Evolutionary conservation across 164 flowering plant species (phyloP).

Genomic region (Echeveria elegans): DNA sequence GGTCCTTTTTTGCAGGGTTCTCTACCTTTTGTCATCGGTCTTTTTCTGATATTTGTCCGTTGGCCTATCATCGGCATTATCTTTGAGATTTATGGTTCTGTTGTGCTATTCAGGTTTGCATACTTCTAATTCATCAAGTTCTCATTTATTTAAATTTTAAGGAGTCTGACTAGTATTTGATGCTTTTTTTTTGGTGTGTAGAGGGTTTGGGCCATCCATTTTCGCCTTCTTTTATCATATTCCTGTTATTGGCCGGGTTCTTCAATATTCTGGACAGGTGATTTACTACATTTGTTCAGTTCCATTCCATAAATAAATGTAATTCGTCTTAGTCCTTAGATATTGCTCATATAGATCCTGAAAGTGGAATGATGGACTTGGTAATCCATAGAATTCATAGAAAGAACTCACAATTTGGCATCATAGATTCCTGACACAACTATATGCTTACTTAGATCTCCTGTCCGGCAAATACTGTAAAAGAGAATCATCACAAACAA

Average conservation of each 20-base stretch:
- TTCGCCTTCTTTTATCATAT: slow-evolving; percentile 53
- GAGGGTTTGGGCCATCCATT: slow-evolving; percentile 68
- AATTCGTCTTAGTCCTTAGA: not conserved
- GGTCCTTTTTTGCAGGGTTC: slow-evolving; percentile 61
- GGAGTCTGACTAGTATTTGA: not conserved
- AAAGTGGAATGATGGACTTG: not conserved
- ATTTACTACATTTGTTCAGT: not conserved
- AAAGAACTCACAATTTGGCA: not conserved
- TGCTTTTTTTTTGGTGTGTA: slow-evolving; percentile 17
- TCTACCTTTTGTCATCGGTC: slow-evolving; percentile 52
- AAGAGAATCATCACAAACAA: too few relatives aligned
- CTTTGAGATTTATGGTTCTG: slow-evolving; percentile 55
- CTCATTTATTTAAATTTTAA: not conserved
- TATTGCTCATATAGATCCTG: not conserved
- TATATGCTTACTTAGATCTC: too few relatives aligned
- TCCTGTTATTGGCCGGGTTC: slow-evolving; percentile 67
- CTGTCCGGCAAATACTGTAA: too few relatives aligned
- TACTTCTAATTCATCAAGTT: not conserved
- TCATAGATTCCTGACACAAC: not conserved
- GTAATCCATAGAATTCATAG: not conserved
- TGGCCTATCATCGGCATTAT: slow-evolving; percentile 74
- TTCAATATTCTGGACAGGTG: slow-evolving; percentile 48
- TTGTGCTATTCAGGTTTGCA: slow-evolving; percentile 61
- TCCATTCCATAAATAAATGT: not conserved
- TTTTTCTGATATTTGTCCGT: slow-evolving; percentile 64